A percentile compares a stretch with the other conserved stretches of the same genome.
Evolutionary conservation across 139 green algal genomes (phyloP).

Genomic region (Tetraselmis chui): DNA sequence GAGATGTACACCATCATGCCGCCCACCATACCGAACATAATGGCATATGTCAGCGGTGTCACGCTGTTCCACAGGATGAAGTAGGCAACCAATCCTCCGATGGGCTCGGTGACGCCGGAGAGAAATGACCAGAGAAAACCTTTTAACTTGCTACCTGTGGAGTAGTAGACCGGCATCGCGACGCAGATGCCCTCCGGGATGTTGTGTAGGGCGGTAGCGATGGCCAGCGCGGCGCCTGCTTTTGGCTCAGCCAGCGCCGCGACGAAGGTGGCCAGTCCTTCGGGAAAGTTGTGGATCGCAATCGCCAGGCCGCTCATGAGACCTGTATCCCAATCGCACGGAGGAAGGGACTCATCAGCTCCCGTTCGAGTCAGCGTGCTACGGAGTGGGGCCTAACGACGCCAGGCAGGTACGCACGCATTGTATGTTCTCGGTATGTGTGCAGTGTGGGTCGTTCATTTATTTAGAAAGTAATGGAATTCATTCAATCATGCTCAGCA

Average conservation of each 20-base stretch:
- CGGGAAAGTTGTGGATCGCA: constrained; percentile 80
- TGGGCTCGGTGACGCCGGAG: constrained; percentile 59
- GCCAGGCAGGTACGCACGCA: no score
- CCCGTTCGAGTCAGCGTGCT: no score
- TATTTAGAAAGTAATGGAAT: no score
- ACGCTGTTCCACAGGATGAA: constrained; percentile 1
- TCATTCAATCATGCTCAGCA: no score
- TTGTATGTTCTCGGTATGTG: no score
- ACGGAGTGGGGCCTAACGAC: no score
- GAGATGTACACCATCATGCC: constrained; percentile 80
- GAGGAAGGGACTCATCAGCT: no score
- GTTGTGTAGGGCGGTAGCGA: constrained; percentile 78
- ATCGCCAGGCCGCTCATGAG: constrained; percentile 71
- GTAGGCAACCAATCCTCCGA: constrained; percentile 58
- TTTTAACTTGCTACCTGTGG: constrained; percentile 60
- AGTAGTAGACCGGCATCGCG: constrained; percentile 87
- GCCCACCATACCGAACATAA: constrained; percentile 63
- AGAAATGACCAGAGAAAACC: constrained; percentile 64
- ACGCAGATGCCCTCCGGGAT: constrained; percentile 75
- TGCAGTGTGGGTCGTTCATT: no score
- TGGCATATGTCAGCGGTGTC: constrained; percentile 22
- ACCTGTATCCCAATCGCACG: no score
- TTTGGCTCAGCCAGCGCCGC: constrained; percentile 35
- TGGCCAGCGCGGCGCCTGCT: constrained; percentile 48
- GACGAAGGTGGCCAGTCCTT: constrained; percentile 65